Evolutionary conservation across 2,329 filamentous ascomycete species (phyloP).

Genomic region (Furcasterigmium sp.): DNA sequence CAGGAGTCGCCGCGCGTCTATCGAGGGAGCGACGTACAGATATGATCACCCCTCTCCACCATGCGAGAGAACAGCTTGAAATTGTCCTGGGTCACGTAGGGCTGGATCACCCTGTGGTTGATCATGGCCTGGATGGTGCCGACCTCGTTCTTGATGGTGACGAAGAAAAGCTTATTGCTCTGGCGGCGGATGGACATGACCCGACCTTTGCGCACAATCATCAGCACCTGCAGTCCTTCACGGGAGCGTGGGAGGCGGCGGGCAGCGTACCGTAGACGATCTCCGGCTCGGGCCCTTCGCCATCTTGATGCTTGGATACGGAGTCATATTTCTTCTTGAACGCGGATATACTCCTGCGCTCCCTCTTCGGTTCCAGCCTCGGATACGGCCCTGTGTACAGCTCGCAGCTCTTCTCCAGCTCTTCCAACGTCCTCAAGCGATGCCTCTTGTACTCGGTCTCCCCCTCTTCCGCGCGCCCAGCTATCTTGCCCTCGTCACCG

Average conservation of each 20-base stretch:
- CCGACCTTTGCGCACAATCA: conserved; percentile 54
- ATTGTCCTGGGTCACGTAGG: conserved; percentile 27
- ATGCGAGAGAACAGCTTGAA: conserved; percentile 61
- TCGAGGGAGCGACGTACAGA: conserved; percentile 52
- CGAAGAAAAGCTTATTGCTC: conserved; percentile 76
- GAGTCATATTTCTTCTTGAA: conserved; percentile 9
- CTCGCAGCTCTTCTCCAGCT: conserved; percentile 2
- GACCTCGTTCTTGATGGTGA: conserved; percentile 73
- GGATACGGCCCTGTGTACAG: conserved; percentile 10
- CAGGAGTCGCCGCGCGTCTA: background rate
- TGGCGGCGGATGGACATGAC: conserved; percentile 65
- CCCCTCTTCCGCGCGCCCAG: conserved; percentile 1
- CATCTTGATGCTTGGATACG: background rate
- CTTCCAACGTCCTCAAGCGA: conserved; percentile 5
- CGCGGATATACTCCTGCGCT: conserved; percentile 8
- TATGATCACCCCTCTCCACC: conserved; percentile 75
- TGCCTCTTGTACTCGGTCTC: conserved; percentile 10
- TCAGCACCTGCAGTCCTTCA: conserved; percentile 22
- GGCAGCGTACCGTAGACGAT: conserved; percentile 19
- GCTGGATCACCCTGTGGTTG: conserved; percentile 48
- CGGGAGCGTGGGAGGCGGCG: conserved; percentile 3
- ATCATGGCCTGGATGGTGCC: conserved; percentile 71
- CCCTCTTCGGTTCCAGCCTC: conserved; percentile 8
- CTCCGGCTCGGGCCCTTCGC: conserved; percentile 6
- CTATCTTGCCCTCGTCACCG: conserved; percentile 1